Conservation (phyloP, 176 grass and related monocot genomes). For the Lolium perenne region DNA sequence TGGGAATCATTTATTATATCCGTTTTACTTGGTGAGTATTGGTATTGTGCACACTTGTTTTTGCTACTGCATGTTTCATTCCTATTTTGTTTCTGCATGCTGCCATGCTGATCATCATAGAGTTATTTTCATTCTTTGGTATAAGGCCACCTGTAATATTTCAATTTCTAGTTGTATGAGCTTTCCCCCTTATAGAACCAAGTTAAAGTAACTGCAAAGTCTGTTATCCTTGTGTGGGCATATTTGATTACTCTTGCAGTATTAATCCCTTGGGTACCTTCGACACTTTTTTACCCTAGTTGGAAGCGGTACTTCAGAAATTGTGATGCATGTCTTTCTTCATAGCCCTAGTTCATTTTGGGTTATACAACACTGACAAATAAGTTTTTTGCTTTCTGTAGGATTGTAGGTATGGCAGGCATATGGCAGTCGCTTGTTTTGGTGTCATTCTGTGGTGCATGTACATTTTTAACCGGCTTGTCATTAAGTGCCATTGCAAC, state of each 20-base stretch:
- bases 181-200: slow-evolving; percentile 15
- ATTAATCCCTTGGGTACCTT: neutral
- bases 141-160: neutral
- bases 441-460: slow-evolving; percentile 88
- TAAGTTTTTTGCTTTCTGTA: slow-evolving; percentile 53
- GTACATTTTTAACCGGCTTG: slow-evolving; percentile 93
- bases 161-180: slow-evolving; percentile 27
- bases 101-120: neutral
- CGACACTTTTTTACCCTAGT: slow-evolving; percentile 7
- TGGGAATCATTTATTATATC: slow-evolving; percentile 99
- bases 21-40: slow-evolving; percentile 92
- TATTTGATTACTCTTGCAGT: slow-evolving; percentile 18
- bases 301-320: slow-evolving; percentile 24
- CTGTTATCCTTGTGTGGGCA: neutral
- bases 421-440: slow-evolving; percentile 82
- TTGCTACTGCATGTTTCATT: slow-evolving; percentile 14
- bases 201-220: slow-evolving; percentile 24
- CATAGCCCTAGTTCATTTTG: neutral
- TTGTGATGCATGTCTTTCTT: slow-evolving; percentile 33
- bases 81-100: slow-evolving; percentile 1
- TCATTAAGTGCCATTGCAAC: slow-evolving; percentile 99
- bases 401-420: slow-evolving; percentile 98
- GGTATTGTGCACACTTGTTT: neutral
- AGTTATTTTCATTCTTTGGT: slow-evolving; percentile 19
- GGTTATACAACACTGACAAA: slow-evolving; percentile 28